Conservation (phyloP, 805 yeast species). For the Hanseniaspora hatyaiensis region DNA sequence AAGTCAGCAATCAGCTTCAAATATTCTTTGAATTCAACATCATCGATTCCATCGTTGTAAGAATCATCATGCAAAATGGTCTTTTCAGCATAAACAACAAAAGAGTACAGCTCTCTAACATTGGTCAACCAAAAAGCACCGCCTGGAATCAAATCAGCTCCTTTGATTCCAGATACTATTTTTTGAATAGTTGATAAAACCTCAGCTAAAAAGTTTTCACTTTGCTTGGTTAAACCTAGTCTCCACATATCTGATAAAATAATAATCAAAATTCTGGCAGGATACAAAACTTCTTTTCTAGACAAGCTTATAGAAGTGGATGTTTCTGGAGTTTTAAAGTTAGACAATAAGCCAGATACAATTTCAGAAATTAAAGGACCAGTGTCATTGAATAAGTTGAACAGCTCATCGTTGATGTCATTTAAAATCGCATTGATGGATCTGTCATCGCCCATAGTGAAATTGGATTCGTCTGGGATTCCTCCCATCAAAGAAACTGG, state of each 20-base stretch:
- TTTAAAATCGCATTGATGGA: slow-evolving; percentile 40
- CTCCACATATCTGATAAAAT: slow-evolving; percentile 97
- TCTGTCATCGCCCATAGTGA: slow-evolving; percentile 32
- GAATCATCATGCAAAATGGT: slow-evolving; percentile 80
- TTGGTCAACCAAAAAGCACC: slow-evolving; percentile 98
- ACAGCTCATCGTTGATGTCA: slow-evolving; percentile 65
- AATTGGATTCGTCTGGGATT: slow-evolving; percentile 13
- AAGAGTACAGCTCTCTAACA: slow-evolving; percentile 88
- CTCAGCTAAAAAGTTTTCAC: slow-evolving; percentile 82
- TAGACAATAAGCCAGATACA: slow-evolving; percentile 73
- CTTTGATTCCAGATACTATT: slow-evolving; percentile 65
- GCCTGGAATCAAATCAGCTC: slow-evolving; percentile 75
- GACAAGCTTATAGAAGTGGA: slow-evolving; percentile 73
- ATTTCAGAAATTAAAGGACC: slow-evolving; percentile 67
- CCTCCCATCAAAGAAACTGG: slow-evolving; percentile 8
- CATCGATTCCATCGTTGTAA: slow-evolving; percentile 72
- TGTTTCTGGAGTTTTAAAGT: slow-evolving; percentile 73
- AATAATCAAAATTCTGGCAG: slow-evolving; percentile 86
- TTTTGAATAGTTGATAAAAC: slow-evolving; percentile 78
- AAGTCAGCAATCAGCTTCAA: slow-evolving; percentile 79
- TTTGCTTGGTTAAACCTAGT: slow-evolving; percentile 80
- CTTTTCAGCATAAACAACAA: slow-evolving; percentile 84
- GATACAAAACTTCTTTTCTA: slow-evolving; percentile 85
- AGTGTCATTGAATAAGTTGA: slow-evolving; percentile 58
- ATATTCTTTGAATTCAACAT: slow-evolving; percentile 80